phyloP scores from a whole-genome alignment of 306 rosid genomes.

The Rosa multiflora region DNA sequence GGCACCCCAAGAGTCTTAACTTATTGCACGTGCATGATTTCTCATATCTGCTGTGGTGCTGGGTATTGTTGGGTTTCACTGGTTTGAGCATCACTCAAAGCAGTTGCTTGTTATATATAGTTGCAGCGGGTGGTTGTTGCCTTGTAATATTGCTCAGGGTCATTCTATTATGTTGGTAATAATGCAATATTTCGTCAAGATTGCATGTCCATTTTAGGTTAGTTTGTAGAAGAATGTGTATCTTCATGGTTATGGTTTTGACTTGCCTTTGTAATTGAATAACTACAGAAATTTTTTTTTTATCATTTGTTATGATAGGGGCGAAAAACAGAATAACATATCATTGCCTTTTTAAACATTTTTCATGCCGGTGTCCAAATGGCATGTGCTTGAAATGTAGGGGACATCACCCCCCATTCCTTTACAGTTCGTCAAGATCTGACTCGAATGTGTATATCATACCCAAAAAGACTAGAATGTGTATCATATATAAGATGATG shows the following conservation, averaged over 20 bases:
- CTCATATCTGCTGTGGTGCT: conserved; percentile 16
- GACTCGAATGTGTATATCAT: too few relatives aligned
- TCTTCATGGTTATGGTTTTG: neutral
- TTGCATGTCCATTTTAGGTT: conserved; percentile 17
- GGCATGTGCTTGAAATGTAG: neutral
- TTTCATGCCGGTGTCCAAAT: conserved; percentile 3
- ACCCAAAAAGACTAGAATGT: neutral
- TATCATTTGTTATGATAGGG: neutral
- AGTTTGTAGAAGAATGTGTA: conserved; percentile 13
- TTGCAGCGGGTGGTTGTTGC: conserved; percentile 19
- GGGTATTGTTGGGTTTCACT: conserved; percentile 3
- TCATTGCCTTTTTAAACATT: neutral
- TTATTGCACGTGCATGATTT: conserved; percentile 15
- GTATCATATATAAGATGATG: neutral
- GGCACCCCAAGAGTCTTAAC: conserved; percentile 79
- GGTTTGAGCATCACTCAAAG: conserved; percentile 10
- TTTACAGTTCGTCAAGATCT: neutral
- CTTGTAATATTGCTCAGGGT: conserved; percentile 27
- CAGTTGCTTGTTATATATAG: conserved; percentile 26
- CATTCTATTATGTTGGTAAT: conserved; percentile 23
- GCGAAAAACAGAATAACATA: neutral
- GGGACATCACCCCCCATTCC: neutral
- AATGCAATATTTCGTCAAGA: conserved; percentile 15
- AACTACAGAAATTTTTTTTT: neutral
- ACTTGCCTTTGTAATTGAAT: conserved; percentile 12